Conservation (phyloP, 2,329 filamentous ascomycete genomes). For the Trichoderma endophyticum region DNA sequence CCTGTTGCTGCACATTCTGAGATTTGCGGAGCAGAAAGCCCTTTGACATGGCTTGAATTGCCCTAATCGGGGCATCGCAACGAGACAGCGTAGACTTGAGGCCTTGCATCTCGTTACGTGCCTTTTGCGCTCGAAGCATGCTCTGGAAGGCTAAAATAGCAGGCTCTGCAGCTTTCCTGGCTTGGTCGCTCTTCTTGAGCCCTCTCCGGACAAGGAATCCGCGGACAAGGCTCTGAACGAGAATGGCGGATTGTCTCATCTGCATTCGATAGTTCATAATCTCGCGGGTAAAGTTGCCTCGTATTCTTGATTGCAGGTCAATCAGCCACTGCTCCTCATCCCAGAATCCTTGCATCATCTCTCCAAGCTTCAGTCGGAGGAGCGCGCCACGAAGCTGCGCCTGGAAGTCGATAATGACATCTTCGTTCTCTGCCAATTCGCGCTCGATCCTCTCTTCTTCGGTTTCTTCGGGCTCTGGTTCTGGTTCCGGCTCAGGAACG, state of each 20-base stretch:
- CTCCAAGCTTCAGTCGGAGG: slow-evolving; percentile 70
- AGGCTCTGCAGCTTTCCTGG: slow-evolving; percentile 67
- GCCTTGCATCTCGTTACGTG: slow-evolving; percentile 55
- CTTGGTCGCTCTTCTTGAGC: slow-evolving; percentile 59
- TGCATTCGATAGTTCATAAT: slow-evolving; percentile 76
- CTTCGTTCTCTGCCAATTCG: slow-evolving; percentile 75
- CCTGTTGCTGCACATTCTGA: slow-evolving; percentile 53
- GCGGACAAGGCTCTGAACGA: slow-evolving; percentile 74
- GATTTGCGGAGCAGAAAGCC: slow-evolving; percentile 63
- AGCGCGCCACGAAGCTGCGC: slow-evolving; percentile 81
- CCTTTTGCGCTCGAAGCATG: slow-evolving; percentile 68
- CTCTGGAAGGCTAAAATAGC: slow-evolving; percentile 80
- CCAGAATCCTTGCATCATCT: slow-evolving; percentile 87
- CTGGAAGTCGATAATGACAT: slow-evolving; percentile 73
- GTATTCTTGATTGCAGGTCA: slow-evolving; percentile 80
- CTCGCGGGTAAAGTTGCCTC: slow-evolving; percentile 84
- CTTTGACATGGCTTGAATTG: slow-evolving; percentile 63
- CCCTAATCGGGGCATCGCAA: slow-evolving; percentile 60
- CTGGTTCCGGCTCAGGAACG: slow-evolving; percentile 63
- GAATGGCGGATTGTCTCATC: slow-evolving; percentile 77
- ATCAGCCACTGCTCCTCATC: slow-evolving; percentile 74
- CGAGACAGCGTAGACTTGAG: slow-evolving; percentile 57
- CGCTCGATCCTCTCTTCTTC: slow-evolving; percentile 85
- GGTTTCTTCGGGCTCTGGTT: slow-evolving; percentile 66
- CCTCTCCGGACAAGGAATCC: slow-evolving; percentile 69